Conservation (phyloP, 2,329 filamentous ascomycete species). For the Chrysoporthe cubensis region DNA sequence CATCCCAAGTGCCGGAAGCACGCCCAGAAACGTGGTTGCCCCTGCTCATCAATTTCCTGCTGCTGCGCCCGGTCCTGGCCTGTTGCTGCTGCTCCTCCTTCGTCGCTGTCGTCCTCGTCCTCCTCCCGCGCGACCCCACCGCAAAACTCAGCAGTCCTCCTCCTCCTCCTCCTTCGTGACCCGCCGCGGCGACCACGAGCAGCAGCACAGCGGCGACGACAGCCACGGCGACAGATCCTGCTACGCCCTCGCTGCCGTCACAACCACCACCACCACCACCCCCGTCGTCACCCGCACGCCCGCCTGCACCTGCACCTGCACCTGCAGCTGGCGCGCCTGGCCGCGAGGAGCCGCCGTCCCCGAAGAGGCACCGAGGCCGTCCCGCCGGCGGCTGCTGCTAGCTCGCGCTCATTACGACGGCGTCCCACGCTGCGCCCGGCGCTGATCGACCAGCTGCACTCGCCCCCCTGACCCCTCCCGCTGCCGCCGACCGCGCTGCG, state of each 20-base stretch:
- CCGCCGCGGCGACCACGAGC: not conserved
- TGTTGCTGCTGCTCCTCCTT: not conserved
- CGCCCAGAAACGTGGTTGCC: constrained; percentile 16
- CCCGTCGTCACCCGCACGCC: too few species aligned
- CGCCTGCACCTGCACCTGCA: not conserved
- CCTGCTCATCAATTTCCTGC: constrained; percentile 24
- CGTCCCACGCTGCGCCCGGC: constrained; percentile 46
- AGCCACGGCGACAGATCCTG: not conserved
- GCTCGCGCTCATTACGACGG: constrained; percentile 47
- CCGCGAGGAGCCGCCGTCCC: constrained; percentile 19
- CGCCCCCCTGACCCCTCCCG: constrained; percentile 16
- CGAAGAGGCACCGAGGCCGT: constrained; percentile 45
- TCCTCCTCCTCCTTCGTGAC: not conserved
- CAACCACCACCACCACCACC: not conserved
- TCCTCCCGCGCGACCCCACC: not conserved
- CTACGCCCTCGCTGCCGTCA: not conserved
- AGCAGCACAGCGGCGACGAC: not conserved
- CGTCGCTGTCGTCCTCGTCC: not conserved
- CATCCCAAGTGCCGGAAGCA: constrained; percentile 16
- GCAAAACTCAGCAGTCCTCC: not conserved
- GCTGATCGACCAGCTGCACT: constrained; percentile 28
- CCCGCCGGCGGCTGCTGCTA: constrained; percentile 41
- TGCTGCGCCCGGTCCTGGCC: not conserved
- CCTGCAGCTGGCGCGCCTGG: not conserved
- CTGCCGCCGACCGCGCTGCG: not conserved